Conservation (phyloP, 371 early-diverging fungal genomes). For the Mycotypha africana region DNA sequence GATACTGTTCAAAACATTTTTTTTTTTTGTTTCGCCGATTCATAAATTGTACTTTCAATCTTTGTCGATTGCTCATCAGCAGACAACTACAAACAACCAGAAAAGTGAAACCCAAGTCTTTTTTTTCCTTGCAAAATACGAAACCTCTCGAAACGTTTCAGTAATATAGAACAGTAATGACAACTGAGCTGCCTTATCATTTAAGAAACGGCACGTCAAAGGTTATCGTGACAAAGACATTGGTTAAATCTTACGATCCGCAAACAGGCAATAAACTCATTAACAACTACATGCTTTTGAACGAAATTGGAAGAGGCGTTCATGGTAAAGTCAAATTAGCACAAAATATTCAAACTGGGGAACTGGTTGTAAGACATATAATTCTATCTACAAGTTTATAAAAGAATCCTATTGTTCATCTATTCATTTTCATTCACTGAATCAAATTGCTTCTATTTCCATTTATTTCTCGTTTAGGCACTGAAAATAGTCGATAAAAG, state of each 20-base stretch:
- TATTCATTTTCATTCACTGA: too few relatives aligned
- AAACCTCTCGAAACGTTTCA: too few relatives aligned
- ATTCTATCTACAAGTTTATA: neutral
- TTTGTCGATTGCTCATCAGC: too few relatives aligned
- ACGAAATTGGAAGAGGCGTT: conserved; percentile 91
- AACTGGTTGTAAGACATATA: conserved; percentile 54
- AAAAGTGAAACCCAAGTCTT: too few relatives aligned
- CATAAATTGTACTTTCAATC: too few relatives aligned
- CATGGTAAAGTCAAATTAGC: conserved; percentile 96
- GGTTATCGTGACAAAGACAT: conserved; percentile 34
- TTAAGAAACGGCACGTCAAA: too few relatives aligned
- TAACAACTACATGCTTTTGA: conserved; percentile 88
- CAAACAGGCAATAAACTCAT: conserved; percentile 87
- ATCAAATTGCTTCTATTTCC: neutral
- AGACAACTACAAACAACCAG: too few relatives aligned
- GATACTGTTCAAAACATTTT: too few relatives aligned
- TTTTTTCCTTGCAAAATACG: too few relatives aligned
- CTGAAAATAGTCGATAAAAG: conserved; percentile 84
- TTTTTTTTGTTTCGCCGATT: too few relatives aligned
- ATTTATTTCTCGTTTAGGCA: conserved; percentile 48
- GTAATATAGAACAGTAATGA: too few relatives aligned
- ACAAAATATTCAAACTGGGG: conserved; percentile 69
- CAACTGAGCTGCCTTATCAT: too few relatives aligned
- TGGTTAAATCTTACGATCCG: conserved; percentile 77
- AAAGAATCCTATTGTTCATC: neutral